A percentile compares a stretch with the other conserved stretches of the same genome.
phyloP scores from a whole-genome alignment of 495 filamentous ascomycete genomes.

The Parathielavia appendiculata region DNA sequence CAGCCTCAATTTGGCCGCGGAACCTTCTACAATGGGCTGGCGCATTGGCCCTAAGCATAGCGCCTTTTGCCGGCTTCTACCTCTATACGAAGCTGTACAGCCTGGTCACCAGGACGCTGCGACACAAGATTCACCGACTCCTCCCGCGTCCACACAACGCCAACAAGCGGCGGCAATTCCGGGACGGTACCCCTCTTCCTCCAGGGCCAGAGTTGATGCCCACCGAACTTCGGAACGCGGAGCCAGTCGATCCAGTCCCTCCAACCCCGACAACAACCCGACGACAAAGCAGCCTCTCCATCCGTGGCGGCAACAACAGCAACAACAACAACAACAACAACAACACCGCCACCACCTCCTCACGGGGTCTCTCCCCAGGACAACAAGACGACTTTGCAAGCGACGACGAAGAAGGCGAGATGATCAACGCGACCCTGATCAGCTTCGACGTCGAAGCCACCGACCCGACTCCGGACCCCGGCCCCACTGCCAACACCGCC shows the following conservation, averaged over 20 bases:
- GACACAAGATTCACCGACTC: slow-evolving; percentile 12
- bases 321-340: neutral
- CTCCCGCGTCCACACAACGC: slow-evolving; percentile 23
- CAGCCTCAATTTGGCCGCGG: slow-evolving; percentile 20
- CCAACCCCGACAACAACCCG: slow-evolving; percentile 15
- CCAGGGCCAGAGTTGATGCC: neutral
- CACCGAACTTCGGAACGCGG: slow-evolving; percentile 1
- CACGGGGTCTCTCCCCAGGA: neutral
- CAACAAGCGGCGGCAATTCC: slow-evolving; percentile 2
- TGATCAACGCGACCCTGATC: slow-evolving; percentile 48
- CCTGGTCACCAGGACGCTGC: slow-evolving; percentile 9
- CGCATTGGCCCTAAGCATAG: slow-evolving; percentile 24
- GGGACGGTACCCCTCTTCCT: slow-evolving; percentile 1
- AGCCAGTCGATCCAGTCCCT: neutral
- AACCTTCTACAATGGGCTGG: slow-evolving; percentile 32
- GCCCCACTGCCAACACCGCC: neutral
- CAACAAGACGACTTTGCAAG: slow-evolving; percentile 33
- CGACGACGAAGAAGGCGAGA: slow-evolving; percentile 48
- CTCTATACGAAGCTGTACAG: slow-evolving; percentile 18
- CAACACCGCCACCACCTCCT: neutral
- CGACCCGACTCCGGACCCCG: slow-evolving; percentile 32
- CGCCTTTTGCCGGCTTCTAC: slow-evolving; percentile 37
- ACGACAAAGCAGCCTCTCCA: slow-evolving; percentile 27
- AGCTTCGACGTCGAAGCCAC: slow-evolving; percentile 53
- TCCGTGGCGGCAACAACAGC: slow-evolving; percentile 7